Base-by-base conservation (phyloP, 2,329 filamentous ascomycete genomes). In the Colletotrichum acutatum region DNA sequence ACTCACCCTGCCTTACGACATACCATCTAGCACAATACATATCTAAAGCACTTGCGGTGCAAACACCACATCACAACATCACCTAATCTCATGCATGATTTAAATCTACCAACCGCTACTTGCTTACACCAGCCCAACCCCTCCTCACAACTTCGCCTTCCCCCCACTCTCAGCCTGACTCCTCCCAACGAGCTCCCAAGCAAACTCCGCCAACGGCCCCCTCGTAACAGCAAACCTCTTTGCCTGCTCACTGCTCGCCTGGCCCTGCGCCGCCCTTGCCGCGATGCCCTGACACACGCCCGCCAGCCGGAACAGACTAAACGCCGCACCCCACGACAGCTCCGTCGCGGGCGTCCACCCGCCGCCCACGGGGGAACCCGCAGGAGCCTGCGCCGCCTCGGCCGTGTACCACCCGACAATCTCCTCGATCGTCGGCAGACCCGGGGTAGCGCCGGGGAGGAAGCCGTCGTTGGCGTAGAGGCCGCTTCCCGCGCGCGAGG, bases 191-290 rank as follows among this genome's bases (percentile, higher is more conserved):
- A 95, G 83, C 71, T 88, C 86, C 94, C 95, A 98, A 6, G 95
- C 94, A 77, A 93, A 87, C 82, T 94, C 88, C 0, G 93, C 95
- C 85, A 96, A 90, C 26, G 93, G 91, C 58, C 85, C 87, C 83
- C 94, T 91, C 81, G 90, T 89, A 68, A 84, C 85, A 0, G 88
- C 95, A 82, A 97, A 94, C 54, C 91, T 88, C 77, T 87, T 89
- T 7, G 97, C 97, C 80, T 93, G 90, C 71, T 90, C 93, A 81
- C 95, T 98, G 83, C 95, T 98, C 49, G 97, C 97, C 87, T 98
- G 96, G 61, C 96, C 86, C 60, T 89, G 85, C 30, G 97, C 97
- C 81, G 93, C 93, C 75, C 97, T 86, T 62, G 97, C 97, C 61
- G 95, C 95, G 80, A 99, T 98, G 3, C 97, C 97, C 85, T 99